A percentile compares a stretch with the other conserved stretches of the same genome.
phyloP scores from a whole-genome alignment of 2,329 filamentous ascomycete species.

The Xylariales sp. region DNA sequence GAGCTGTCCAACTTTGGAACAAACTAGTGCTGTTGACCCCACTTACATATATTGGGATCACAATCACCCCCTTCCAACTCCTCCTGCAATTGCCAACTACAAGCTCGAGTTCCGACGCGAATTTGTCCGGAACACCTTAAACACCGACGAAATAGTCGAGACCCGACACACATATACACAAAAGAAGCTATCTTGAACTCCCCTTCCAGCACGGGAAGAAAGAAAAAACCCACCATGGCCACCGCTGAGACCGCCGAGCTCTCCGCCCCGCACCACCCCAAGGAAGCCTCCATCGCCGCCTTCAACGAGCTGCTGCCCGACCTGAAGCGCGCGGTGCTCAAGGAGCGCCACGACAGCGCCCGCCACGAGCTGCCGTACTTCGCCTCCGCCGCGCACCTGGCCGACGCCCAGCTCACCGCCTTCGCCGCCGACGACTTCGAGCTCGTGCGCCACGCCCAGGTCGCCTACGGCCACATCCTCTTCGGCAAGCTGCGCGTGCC shows the following conservation, averaged over 20 bases:
- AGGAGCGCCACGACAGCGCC: conserved; percentile 23
- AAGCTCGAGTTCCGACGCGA: background rate
- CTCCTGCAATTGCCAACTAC: background rate
- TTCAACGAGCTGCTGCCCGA: conserved; percentile 45
- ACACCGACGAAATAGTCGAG: no score
- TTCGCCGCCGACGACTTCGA: conserved; percentile 36
- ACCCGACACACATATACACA: background rate
- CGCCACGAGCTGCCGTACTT: conserved; percentile 54
- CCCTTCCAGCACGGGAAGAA: background rate
- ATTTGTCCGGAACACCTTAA: no score
- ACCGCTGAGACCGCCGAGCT: conserved; percentile 50
- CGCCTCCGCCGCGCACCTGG: conserved; percentile 37
- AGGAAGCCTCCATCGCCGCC: conserved; percentile 44
- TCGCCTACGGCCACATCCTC: conserved; percentile 44
- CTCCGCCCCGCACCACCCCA: conserved; percentile 41
- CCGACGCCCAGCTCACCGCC: conserved; percentile 31
- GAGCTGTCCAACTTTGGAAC: no score
- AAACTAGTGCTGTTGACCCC: no score
- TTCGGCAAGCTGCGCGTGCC: conserved; percentile 46
- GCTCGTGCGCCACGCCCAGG: conserved; percentile 37
- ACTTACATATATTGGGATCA: no score
- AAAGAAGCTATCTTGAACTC: no score
- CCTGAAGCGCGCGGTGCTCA: conserved; percentile 46
- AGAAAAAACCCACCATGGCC: conserved; percentile 27
- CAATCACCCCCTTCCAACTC: no score